A percentile compares a stretch with the other conserved stretches of the same genome.
These are phyloP conservation scores for Phytophthora idaei DNA, from an alignment of 352 stramenopile genomes.

Conservation along the genomic window DNA sequence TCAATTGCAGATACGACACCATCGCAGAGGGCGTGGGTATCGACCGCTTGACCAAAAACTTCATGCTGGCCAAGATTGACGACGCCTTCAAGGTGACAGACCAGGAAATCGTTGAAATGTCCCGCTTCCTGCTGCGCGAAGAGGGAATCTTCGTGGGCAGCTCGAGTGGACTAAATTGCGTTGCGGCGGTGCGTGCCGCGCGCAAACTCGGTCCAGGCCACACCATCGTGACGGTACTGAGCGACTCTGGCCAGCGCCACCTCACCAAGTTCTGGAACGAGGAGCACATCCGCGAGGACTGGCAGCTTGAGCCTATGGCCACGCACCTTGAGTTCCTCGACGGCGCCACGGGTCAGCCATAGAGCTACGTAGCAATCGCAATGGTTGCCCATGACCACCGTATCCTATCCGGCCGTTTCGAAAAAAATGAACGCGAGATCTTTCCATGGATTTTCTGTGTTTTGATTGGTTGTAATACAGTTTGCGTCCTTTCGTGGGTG, in stretches of 20 bases:
- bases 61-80: constrained; percentile 90
- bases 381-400: not conserved
- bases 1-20: constrained; percentile 92
- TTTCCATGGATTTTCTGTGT: constrained; percentile 34
- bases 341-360: constrained; percentile 69
- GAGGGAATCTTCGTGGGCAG: constrained; percentile 97
- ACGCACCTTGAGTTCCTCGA: constrained; percentile 77
- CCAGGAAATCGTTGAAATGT: constrained; percentile 98
- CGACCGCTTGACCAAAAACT: constrained; percentile 97
- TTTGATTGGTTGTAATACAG: constrained; percentile 21
- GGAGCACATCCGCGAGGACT: constrained; percentile 70
- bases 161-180: constrained; percentile 87
- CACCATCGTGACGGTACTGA: constrained; percentile 88
- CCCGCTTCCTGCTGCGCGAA: constrained; percentile 94
- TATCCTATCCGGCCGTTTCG: not conserved
- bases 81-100: constrained; percentile 91
- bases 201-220: constrained; percentile 80
- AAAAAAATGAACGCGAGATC: constrained; percentile 17
- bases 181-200: constrained; percentile 75
- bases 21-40: constrained; percentile 98
- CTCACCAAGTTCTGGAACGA: constrained; percentile 91
- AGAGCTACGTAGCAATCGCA: constrained; percentile 4
- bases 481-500: constrained; percentile 8
- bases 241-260: constrained; percentile 90
- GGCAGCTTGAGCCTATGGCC: constrained; percentile 62